A percentile compares a stretch with the other conserved stretches of the same genome.
Conservation (phyloP, 2,329 filamentous ascomycete genomes). For the Verticillium nonalfalfae region DNA sequence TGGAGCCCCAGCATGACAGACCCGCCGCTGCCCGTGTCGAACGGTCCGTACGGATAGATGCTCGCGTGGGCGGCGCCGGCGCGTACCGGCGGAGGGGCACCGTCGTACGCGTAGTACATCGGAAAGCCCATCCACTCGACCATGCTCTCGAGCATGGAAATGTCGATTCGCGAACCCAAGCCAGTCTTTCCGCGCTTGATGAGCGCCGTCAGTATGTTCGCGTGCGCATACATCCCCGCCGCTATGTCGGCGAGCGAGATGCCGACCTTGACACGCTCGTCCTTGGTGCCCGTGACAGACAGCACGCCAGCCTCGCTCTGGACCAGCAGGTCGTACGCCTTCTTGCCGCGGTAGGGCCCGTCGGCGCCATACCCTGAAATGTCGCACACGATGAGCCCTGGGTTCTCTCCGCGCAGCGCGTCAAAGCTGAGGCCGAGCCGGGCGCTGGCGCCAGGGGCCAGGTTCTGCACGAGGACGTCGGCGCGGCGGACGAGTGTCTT, state of each 20-base stretch:
- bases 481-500: slow-evolving; percentile 34
- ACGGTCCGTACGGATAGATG: slow-evolving; percentile 52
- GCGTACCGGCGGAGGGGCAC: slow-evolving; percentile 31
- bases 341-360: slow-evolving; percentile 46
- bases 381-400: slow-evolving; percentile 43
- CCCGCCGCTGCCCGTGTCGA: slow-evolving; percentile 37
- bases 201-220: slow-evolving; percentile 42
- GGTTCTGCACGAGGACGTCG: slow-evolving; percentile 47
- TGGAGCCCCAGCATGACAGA: slow-evolving; percentile 52
- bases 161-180: slow-evolving; percentile 41
- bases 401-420: slow-evolving; percentile 30
- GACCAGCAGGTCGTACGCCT: slow-evolving; percentile 48
- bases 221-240: slow-evolving; percentile 45
- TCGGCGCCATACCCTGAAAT: slow-evolving; percentile 46
- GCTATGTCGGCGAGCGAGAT: slow-evolving; percentile 50
- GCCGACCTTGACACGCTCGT: slow-evolving; percentile 41
- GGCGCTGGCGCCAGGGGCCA: slow-evolving; percentile 40
- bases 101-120: slow-evolving; percentile 44
- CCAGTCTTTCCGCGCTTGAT: slow-evolving; percentile 41
- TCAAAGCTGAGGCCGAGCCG: slow-evolving; percentile 41
- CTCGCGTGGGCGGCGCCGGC: slow-evolving; percentile 46
- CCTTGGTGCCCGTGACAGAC: slow-evolving; percentile 39
- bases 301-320: slow-evolving; percentile 48
- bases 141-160: slow-evolving; percentile 54
- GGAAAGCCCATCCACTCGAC: slow-evolving; percentile 54